These are phyloP conservation scores for Pleurotus salmoneostramineus DNA, from an alignment of 768 basidiomycete genomes.

Conservation along the genomic window DNA sequence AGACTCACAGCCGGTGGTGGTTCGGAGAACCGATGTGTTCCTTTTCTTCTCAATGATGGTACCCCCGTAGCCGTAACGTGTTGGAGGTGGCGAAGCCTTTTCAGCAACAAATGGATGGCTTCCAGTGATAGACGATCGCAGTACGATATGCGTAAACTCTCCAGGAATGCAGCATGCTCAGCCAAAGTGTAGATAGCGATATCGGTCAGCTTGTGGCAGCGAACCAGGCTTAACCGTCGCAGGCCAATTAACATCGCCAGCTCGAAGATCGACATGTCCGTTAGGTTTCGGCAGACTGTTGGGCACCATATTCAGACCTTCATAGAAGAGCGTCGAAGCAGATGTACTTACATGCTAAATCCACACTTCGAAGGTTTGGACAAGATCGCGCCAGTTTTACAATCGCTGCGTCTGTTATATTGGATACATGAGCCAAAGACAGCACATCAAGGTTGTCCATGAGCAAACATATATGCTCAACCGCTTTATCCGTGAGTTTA, in stretches of 20 bases:
- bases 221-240: slow-evolving; percentile 74
- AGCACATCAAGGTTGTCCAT: slow-evolving; percentile 76
- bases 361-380: slow-evolving; percentile 71
- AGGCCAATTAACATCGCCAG: slow-evolving; percentile 66
- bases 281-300: slow-evolving; percentile 76
- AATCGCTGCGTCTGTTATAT: slow-evolving; percentile 76
- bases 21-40: slow-evolving; percentile 76
- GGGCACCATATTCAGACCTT: slow-evolving; percentile 10
- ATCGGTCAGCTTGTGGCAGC: slow-evolving; percentile 81
- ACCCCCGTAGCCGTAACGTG: slow-evolving; percentile 82
- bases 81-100: slow-evolving; percentile 53
- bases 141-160: slow-evolving; percentile 83
- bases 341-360: slow-evolving; percentile 75
- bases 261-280: slow-evolving; percentile 83
- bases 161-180: slow-evolving; percentile 64
- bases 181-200: slow-evolving; percentile 76
- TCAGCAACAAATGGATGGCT: slow-evolving; percentile 68
- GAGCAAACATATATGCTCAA: slow-evolving; percentile 67
- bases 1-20: slow-evolving; percentile 55
- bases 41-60: slow-evolving; percentile 64
- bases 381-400: slow-evolving; percentile 68
- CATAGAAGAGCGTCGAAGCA: slow-evolving; percentile 9
- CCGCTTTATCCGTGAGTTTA: slow-evolving; percentile 64
- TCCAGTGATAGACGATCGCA: slow-evolving; percentile 79
- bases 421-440: slow-evolving; percentile 74